phyloP scores from a whole-genome alignment of 371 early-diverging fungal species.

The Rhizopus stolonifer region DNA sequence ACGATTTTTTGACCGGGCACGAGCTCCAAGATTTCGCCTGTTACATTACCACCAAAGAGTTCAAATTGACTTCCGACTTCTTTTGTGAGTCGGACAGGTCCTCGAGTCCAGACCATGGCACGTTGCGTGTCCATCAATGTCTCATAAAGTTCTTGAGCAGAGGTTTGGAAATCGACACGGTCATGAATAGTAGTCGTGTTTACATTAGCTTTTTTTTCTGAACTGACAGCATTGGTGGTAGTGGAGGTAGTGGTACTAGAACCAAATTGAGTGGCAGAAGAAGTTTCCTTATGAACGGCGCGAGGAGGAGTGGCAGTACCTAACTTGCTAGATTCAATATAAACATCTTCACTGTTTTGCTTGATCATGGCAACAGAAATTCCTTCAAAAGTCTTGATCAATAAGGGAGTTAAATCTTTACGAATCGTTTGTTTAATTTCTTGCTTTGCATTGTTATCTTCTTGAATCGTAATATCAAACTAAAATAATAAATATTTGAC shows the following conservation, averaged over 20 bases:
- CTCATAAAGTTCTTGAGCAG: constrained; percentile 82
- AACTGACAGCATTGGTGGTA: constrained; percentile 15
- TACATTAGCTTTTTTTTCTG: constrained; percentile 34
- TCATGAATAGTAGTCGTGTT: constrained; percentile 74
- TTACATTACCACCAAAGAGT: constrained; percentile 87
- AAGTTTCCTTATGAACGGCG: constrained; percentile 23
- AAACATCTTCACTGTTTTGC: constrained; percentile 86
- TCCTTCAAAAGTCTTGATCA: constrained; percentile 61
- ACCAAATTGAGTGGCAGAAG: constrained; percentile 13
- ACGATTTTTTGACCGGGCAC: constrained; percentile 79
- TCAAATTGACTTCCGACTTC: constrained; percentile 65
- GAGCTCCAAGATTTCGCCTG: constrained; percentile 76
- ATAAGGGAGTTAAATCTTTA: constrained; percentile 59
- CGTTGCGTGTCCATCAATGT: constrained; percentile 75
- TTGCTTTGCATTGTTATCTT: constrained; percentile 57
- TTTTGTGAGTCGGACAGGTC: constrained; percentile 52
- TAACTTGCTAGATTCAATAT: constrained; percentile 64
- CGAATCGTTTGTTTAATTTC: constrained; percentile 73
- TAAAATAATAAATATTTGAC: constrained; percentile 19
- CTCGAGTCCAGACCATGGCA: constrained; percentile 82
- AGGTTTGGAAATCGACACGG: constrained; percentile 81
- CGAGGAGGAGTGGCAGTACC: constrained; percentile 43
- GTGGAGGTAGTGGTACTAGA: constrained; percentile 23
- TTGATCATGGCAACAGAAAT: constrained; percentile 80
- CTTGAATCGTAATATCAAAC: constrained; percentile 76